A percentile compares a stretch with the other conserved stretches of the same genome.
These are phyloP conservation scores for Coniochaeta sp. DNA, from an alignment of 2,329 filamentous ascomycete genomes.

Conservation along the genomic window DNA sequence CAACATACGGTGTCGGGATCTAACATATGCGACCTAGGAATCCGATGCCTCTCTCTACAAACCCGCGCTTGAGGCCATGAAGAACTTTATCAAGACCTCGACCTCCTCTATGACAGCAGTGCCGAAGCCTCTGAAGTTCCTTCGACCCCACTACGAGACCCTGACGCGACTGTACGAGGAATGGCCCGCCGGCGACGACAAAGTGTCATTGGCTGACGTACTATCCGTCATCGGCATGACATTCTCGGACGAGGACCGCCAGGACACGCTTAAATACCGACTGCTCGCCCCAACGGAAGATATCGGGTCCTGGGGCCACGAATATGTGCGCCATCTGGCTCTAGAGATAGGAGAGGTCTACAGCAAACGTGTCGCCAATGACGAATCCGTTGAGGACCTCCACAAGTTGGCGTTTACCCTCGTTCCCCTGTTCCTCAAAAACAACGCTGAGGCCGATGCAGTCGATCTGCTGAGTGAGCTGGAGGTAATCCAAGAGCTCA, in stretches of 20 bases:
- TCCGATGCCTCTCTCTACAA: conserved; percentile 82
- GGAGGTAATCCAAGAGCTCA: conserved; percentile 91
- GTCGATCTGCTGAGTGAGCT: conserved; percentile 96
- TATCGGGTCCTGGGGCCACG: conserved; percentile 95
- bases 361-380: conserved; percentile 75
- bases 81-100: conserved; percentile 96
- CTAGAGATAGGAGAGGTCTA: conserved; percentile 95
- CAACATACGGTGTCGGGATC: conserved; percentile 6
- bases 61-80: conserved; percentile 89
- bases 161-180: conserved; percentile 82
- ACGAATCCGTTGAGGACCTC: conserved; percentile 77
- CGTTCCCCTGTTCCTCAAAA: conserved; percentile 91
- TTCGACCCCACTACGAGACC: conserved; percentile 91
- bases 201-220: conserved; percentile 87
- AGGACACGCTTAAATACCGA: conserved; percentile 94
- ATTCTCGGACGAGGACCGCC: conserved; percentile 89
- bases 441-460: conserved; percentile 96
- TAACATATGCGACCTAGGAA: conserved; percentile 51
- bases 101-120: conserved; percentile 99
- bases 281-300: conserved; percentile 85
- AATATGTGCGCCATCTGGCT: conserved; percentile 93
- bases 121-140: conserved; percentile 95
- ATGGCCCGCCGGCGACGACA: conserved; percentile 79
- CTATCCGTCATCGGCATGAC: conserved; percentile 98
- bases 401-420: conserved; percentile 76